Evolutionary conservation across 345 rosid species (phyloP), one percentile per base, ranked within the genome.

Genomic region (Cochlearia excelsa): DNA sequence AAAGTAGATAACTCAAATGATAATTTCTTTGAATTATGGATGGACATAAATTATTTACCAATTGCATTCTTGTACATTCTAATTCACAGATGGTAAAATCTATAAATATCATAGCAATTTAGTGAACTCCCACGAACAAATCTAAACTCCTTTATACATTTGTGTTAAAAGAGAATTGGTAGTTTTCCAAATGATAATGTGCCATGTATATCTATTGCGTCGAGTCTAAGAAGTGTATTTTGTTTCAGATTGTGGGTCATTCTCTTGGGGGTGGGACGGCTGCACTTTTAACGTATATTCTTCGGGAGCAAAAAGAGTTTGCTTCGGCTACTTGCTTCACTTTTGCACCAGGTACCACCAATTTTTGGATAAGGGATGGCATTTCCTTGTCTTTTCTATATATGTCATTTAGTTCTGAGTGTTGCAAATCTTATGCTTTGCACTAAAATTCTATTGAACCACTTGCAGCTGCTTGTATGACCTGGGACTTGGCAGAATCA

Each of bases 261-360:
- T 90, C 96, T 10, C 95, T 94, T 69, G 99, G 99, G 33, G 99
- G 99, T 29, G 96, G 96, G 65, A 94, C 99, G 35, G 97, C 97
- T 57, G 92, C 99, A 9, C 75, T 94, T 30, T 71, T 94, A 74
- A 84, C 99, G 0, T 94, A 90, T 72, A 82, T 94, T 70, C 84
- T 94, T 66, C 69, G 99, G 54, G 99, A 94, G 59, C 88, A 80
- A 66, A 79, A 85, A 72, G 90, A 80, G 77, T 81, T 94, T 54
- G 77, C 90, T 42, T 80, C 85, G 11, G 77, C 83, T 77, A 87
- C 82, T 37, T 90, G 96, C 57, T 80, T 85, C 40, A 79, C 99
- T 23, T 94, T 94, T 77, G 99, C 96, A 66, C 96, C 99, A 50
- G 99, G 99, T 82, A n/a, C 75, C 59, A 64, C 37, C 16, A 43